Evolutionary conservation across 139 green algal species (phyloP), one percentile per base, ranked within the genome.

Genomic region (Asterochloris erici): DNA sequence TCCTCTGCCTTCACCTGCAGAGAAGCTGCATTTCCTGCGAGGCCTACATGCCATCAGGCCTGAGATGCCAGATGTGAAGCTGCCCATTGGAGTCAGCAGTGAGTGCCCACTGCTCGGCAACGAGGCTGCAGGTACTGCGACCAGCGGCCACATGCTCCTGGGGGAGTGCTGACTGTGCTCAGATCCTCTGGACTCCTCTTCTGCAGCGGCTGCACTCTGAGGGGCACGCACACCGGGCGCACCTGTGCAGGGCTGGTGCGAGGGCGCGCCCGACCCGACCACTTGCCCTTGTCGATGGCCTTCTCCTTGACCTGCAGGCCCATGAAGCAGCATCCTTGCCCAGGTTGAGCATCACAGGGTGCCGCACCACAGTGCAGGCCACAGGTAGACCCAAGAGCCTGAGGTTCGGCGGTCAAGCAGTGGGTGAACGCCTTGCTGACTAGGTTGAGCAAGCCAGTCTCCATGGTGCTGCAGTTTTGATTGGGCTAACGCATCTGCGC

Each of bases 281-380:
- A 89, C 71, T 79, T 84, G 68, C 85, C 85, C 23, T 68, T 77
- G 12, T 24, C 47, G 62, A 89, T 86, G 0, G 85, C 85, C 60
- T 89, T 84, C 71, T 84, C 84, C 54, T 85, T 85, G n/a, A 84
- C 63, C 27, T 73, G 64, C 14, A n/a, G 63, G 24, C 16, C 12
- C 74, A 79, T 24, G 62, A 21, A 79, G 27, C 62, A 79, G 27
- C 62, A 66, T 54, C n/a, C 23, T 77, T 2, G 14, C 14, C 26
- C 71, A 54, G 26, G 71, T 77, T 1, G 1, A 38, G 19, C 19
- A 71, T 21, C 23, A 77, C 1, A 19, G n/a, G 23, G 71, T 29
- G n/a, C 19, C 71, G 16, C 23, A 77, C 6, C 71, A 29, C 15
- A 21, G 23, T 19, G 19, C 23, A 9, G 15, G 71, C 16, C 71